Evolutionary conservation across 805 yeast species (phyloP), one percentile per base, ranked within the genome.

Genomic region (Schwanniomyces polymorphus): DNA sequence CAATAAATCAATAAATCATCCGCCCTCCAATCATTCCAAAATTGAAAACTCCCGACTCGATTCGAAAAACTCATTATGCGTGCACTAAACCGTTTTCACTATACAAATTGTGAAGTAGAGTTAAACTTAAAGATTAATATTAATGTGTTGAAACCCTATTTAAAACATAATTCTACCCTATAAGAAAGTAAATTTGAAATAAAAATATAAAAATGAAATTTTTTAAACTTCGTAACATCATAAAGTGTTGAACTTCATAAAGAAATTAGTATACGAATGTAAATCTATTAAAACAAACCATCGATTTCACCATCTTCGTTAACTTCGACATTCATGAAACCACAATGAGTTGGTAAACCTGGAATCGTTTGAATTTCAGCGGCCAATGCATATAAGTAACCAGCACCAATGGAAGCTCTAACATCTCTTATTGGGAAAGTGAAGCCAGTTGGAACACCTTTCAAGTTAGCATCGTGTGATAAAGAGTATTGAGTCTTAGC

Each of bases 361-460:
- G 95, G 95, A 59, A 87, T 87, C 39, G 95, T 87, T 75, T 84
- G 88, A 60, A 87, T 87, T 66, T 86, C 91, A 45, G 90, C 94
- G 5, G 95, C 94, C 58, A 87, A 75, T 5, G 92, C 94, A 61
- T 86, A 87, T 66, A 87, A 75, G 68, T 87, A 87, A 4, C 94
- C 94, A 33, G 94, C 94, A 68, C 95, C 95, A 55, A 85, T 78
- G 17, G 87, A 81, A 14, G 85, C 85, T 63, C 88, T 79, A 48
- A 87, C 84, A 56, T 87, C 95, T 72, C 92, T 79, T 56, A 87
- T 84, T 47, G 95, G 95, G 74, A 87, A 83, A 34, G 76, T 81
- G 71, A 86, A 87, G 1, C 86, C 92, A 17, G 82, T 78, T 57
- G 95, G 95, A 47, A 85, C 92, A 67, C 92, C 92, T 74, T 87